Percentiles rank a stretch among this genome's conserved stretches.
phyloP scores from a whole-genome alignment of 352 stramenopile species.

The Blastocystis sp. region DNA sequence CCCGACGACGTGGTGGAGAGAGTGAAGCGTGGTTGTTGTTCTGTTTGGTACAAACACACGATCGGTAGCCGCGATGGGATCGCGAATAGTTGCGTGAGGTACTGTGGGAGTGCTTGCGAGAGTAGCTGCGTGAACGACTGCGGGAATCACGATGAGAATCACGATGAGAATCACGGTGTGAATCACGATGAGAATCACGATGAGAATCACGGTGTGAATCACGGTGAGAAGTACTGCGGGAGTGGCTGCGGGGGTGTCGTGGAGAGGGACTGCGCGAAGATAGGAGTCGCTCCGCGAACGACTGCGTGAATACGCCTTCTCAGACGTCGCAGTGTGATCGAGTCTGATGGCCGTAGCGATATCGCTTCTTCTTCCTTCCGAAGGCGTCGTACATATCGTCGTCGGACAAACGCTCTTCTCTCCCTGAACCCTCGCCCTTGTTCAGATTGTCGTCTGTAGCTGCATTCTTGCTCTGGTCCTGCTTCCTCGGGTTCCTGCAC shows the following conservation, averaged over 20 bases:
- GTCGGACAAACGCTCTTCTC: slow-evolving; percentile 6
- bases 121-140: background rate
- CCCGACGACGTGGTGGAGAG: slow-evolving; percentile 6
- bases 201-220: background rate
- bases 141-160: background rate
- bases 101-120: background rate
- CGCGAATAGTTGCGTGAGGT: background rate
- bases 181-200: background rate
- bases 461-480: background rate
- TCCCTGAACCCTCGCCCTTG: background rate
- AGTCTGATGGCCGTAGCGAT: background rate
- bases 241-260: background rate
- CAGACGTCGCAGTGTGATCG: background rate
- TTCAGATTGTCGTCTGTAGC: background rate
- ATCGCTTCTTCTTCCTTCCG: slow-evolving; percentile 38
- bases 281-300: background rate
- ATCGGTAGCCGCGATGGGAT: background rate
- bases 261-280: background rate
- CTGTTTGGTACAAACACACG: background rate
- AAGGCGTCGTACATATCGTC: slow-evolving; percentile 52
- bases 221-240: background rate
- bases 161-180: background rate
- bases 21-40: background rate
- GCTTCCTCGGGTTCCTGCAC: slow-evolving; percentile 4
- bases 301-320: background rate